phyloP scores from a whole-genome alignment of 192 early-diverging fungal genomes.

The Spizellomyces sp. region DNA sequence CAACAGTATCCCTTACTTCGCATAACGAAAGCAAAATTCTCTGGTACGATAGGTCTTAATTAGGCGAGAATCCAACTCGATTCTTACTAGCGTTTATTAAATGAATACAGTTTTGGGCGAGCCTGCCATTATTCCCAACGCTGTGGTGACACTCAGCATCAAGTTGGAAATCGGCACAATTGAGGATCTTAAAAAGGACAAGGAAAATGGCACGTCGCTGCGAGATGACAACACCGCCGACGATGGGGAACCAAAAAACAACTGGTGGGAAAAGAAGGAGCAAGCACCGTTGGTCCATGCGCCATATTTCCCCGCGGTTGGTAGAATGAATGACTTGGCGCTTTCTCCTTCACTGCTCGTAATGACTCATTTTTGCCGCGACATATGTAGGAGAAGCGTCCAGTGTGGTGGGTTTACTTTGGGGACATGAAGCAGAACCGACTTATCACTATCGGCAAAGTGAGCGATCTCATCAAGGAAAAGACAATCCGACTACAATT shows the following conservation, averaged over 20 bases:
- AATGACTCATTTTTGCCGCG: slow-evolving; percentile 14
- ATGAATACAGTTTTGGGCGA: slow-evolving; percentile 45
- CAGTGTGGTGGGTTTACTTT: slow-evolving; percentile 90
- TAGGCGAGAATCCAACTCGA: neutral
- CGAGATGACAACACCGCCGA: slow-evolving; percentile 15
- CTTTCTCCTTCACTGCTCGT: neutral
- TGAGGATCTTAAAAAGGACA: slow-evolving; percentile 29
- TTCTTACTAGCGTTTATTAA: neutral
- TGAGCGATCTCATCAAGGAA: slow-evolving; percentile 64
- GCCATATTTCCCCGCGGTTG: slow-evolving; percentile 65
- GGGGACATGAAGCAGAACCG: slow-evolving; percentile 83
- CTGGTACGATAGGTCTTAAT: slow-evolving; percentile 50
- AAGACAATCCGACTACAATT: slow-evolving; percentile 77
- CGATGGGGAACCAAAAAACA: slow-evolving; percentile 34
- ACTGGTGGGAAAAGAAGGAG: slow-evolving; percentile 36
- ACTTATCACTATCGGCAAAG: slow-evolving; percentile 69
- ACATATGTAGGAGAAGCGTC: slow-evolving; percentile 65
- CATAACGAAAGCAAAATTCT: slow-evolving; percentile 78
- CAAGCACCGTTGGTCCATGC: slow-evolving; percentile 53
- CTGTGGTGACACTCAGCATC: slow-evolving; percentile 52
- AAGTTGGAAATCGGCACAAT: slow-evolving; percentile 36
- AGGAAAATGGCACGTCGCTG: slow-evolving; percentile 2
- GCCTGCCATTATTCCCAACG: slow-evolving; percentile 45
- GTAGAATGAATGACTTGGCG: slow-evolving; percentile 1
- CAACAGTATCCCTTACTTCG: slow-evolving; percentile 76